phyloP scores from a whole-genome alignment of 2,329 filamentous ascomycete species.

The Colletotrichum sp. region DNA sequence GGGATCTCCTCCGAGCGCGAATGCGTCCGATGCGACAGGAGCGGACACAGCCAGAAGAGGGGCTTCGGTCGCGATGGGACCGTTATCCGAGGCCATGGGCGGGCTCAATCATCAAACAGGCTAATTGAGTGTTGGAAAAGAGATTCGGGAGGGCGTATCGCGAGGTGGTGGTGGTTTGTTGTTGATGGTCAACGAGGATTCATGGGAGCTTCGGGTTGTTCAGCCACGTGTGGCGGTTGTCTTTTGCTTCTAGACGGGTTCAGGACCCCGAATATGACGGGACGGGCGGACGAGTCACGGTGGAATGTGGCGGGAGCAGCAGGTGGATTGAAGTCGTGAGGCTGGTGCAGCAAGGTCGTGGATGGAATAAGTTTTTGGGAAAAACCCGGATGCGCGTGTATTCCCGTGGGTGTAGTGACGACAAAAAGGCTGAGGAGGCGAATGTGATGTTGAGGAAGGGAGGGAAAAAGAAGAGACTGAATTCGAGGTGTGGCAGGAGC shows the following conservation, averaged over 20 bases:
- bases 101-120: slow-evolving; percentile 10
- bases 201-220: slow-evolving; percentile 19
- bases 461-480: slow-evolving; percentile 9
- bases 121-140: neutral
- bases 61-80: slow-evolving; percentile 57
- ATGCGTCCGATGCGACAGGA: slow-evolving; percentile 43
- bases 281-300: slow-evolving; percentile 19
- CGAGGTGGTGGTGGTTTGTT: slow-evolving; percentile 14
- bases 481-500: slow-evolving; percentile 21
- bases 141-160: neutral
- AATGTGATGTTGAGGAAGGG: slow-evolving; percentile 13
- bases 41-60: slow-evolving; percentile 42
- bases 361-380: neutral
- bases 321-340: slow-evolving; percentile 4
- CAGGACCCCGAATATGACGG: slow-evolving; percentile 19
- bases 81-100: slow-evolving; percentile 60
- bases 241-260: slow-evolving; percentile 3
- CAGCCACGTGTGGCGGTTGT: slow-evolving; percentile 21
- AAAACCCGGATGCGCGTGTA: neutral
- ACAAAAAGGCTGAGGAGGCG: neutral
- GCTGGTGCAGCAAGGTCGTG: neutral
- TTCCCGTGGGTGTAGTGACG: neutral
- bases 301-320: slow-evolving; percentile 17
- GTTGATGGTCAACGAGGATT: slow-evolving; percentile 13
- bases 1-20: slow-evolving; percentile 38